phyloP scores from a whole-genome alignment of 1,284 basidiomycete genomes.

The Ganoderma sinense region DNA sequence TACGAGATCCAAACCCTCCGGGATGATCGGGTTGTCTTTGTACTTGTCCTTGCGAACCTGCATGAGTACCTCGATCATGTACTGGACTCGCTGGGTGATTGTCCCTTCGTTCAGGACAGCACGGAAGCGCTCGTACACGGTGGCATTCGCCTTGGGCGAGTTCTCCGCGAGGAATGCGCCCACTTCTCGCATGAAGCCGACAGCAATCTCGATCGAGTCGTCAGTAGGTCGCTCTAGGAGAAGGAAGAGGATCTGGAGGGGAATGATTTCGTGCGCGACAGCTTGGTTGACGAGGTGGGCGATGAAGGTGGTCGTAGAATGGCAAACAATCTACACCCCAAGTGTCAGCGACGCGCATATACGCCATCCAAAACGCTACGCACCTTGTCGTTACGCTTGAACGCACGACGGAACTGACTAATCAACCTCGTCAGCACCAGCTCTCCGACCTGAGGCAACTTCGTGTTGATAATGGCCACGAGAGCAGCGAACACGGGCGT shows the following conservation, averaged over 20 bases:
- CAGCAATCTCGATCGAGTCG: constrained; percentile 98
- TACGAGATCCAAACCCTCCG: constrained; percentile 94
- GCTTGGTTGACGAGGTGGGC: constrained; percentile 97
- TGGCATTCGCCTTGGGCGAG: constrained; percentile 93
- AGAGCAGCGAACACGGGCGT: constrained; percentile 97
- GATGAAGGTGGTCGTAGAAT: constrained; percentile 95
- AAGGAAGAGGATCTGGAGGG: constrained; percentile 94
- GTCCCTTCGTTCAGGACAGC: constrained; percentile 95
- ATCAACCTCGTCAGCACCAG: constrained; percentile 89
- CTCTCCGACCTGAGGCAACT: constrained; percentile 96
- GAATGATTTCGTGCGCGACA: constrained; percentile 94
- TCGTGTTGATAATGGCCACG: constrained; percentile 96
- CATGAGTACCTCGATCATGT: constrained; percentile 99
- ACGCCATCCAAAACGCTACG: constrained; percentile 36
- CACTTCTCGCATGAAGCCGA: constrained; percentile 97
- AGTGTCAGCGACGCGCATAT: constrained; percentile 2
- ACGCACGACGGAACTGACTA: constrained; percentile 94
- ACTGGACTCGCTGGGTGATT: constrained; percentile 97
- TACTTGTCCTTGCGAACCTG: constrained; percentile 98
- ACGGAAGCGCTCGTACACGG: constrained; percentile 95
- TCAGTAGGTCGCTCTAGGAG: constrained; percentile 96
- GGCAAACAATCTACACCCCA: constrained; percentile 78
- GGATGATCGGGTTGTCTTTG: constrained; percentile 96
- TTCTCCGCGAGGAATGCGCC: constrained; percentile 95
- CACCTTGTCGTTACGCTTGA: constrained; percentile 98